phyloP scores from a whole-genome alignment of 83 land plant genomes.

The Thuja plicata region DNA sequence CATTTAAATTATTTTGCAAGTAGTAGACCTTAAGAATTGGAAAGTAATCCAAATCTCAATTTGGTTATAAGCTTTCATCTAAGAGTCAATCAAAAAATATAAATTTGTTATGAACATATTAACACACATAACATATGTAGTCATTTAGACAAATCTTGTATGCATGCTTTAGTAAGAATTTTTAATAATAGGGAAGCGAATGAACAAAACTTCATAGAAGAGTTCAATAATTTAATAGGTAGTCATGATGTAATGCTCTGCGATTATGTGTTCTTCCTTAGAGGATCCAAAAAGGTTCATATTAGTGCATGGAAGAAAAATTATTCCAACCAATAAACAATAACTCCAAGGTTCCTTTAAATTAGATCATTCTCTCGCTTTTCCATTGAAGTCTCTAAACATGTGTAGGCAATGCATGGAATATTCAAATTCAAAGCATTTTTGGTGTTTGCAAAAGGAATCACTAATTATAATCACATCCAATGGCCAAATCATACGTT shows the following conservation, averaged over 20 bases:
- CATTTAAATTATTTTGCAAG: not conserved
- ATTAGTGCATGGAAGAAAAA: constrained; percentile 1
- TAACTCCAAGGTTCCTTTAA: not conserved
- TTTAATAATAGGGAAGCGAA: constrained; percentile 75
- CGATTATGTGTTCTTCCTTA: constrained; percentile 76
- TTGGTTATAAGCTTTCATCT: not conserved
- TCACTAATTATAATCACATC: not conserved
- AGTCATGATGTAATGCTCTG: constrained; percentile 90
- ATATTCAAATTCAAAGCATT: constrained; percentile 71
- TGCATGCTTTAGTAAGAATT: not conserved
- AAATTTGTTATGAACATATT: not conserved
- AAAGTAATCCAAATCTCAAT: not conserved
- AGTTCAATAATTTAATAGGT: constrained; percentile 83
- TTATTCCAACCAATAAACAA: not conserved
- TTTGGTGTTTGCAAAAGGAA: constrained; percentile 56
- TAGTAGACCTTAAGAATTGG: not conserved
- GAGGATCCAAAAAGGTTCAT: not conserved
- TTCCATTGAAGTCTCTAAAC: not conserved
- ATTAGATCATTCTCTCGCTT: not conserved
- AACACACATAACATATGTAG: not conserved
- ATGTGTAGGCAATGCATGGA: constrained; percentile 38
- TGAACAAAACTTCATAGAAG: constrained; percentile 71
- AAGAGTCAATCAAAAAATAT: not conserved
- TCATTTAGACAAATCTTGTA: not conserved
- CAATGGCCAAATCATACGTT: not conserved